Evolutionary conservation across 371 early-diverging fungal species (phyloP).

Genomic region (Circinella minor): DNA sequence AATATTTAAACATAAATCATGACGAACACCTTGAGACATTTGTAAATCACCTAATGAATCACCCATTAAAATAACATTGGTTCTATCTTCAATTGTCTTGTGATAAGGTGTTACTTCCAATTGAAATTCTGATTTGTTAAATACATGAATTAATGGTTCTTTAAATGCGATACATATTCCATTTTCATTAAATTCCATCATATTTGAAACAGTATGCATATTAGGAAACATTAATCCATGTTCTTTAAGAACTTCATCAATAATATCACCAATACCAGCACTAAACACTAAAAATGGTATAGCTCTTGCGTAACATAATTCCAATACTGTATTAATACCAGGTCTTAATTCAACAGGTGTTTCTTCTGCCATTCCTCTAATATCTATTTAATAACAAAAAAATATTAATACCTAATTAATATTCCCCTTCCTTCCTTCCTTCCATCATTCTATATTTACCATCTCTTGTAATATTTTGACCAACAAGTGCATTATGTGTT

Average conservation of each 20-base stretch:
- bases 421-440: too few species aligned
- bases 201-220: constrained; percentile 78
- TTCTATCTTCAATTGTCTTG: constrained; percentile 37
- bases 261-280: constrained; percentile 76
- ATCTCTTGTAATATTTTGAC: constrained; percentile 50
- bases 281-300: constrained; percentile 78
- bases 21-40: constrained; percentile 69
- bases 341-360: constrained; percentile 56
- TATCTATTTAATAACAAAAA: constrained; percentile 27
- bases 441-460: constrained; percentile 26
- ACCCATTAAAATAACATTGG: constrained; percentile 73
- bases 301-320: constrained; percentile 29
- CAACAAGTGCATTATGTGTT: constrained; percentile 61
- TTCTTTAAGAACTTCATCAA: constrained; percentile 57
- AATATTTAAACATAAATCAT: constrained; percentile 64
- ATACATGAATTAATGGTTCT: constrained; percentile 74
- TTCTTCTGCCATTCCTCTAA: constrained; percentile 60
- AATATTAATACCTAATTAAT: too few species aligned
- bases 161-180: constrained; percentile 59
- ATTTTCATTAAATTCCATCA: constrained; percentile 67
- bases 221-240: constrained; percentile 48
- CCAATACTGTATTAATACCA: constrained; percentile 50
- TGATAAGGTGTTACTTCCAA: constrained; percentile 51
- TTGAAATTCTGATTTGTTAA: constrained; percentile 78
- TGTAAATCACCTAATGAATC: constrained; percentile 77